phyloP scores from a whole-genome alignment of 257 asterid genomes.

The Penstemon barbatus region DNA sequence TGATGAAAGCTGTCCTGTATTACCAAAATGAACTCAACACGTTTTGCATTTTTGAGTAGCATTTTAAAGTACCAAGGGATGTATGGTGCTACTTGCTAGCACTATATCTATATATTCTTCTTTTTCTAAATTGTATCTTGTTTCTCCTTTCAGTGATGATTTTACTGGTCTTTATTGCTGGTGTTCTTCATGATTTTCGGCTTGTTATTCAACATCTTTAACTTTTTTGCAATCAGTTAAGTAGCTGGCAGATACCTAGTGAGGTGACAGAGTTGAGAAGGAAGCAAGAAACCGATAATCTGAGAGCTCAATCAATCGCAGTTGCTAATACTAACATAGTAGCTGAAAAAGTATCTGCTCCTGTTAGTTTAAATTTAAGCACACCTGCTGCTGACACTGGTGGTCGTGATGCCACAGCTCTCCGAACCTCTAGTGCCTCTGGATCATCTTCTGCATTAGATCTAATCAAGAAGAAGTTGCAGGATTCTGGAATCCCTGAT shows the following conservation, averaged over 20 bases:
- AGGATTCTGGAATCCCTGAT: slow-evolving; percentile 81
- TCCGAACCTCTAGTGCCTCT: slow-evolving; percentile 54
- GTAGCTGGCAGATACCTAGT: slow-evolving; percentile 97
- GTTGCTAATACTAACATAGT: slow-evolving; percentile 42
- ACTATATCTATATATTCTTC: not conserved
- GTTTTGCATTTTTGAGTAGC: not conserved
- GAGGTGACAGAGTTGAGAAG: slow-evolving; percentile 76
- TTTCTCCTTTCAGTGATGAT: not conserved
- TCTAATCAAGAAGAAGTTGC: slow-evolving; percentile 96
- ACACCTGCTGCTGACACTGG: slow-evolving; percentile 93
- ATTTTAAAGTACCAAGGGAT: not conserved
- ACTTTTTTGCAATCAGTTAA: slow-evolving; percentile 55
- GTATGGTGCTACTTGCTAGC: not conserved
- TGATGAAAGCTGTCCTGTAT: no score
- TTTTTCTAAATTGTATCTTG: not conserved
- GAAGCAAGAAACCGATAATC: slow-evolving; percentile 70
- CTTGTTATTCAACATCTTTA: slow-evolving; percentile 23
- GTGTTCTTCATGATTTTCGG: slow-evolving; percentile 9
- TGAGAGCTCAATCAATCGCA: slow-evolving; percentile 51
- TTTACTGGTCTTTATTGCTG: slow-evolving; percentile 1
- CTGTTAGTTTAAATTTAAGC: slow-evolving; percentile 70
- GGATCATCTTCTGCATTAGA: slow-evolving; percentile 83
- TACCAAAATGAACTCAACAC: not conserved
- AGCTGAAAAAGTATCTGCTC: slow-evolving; percentile 67
- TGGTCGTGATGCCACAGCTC: slow-evolving; percentile 86